Evolutionary conservation across 164 flowering plant species (phyloP).

Genomic region (Piper longum): DNA sequence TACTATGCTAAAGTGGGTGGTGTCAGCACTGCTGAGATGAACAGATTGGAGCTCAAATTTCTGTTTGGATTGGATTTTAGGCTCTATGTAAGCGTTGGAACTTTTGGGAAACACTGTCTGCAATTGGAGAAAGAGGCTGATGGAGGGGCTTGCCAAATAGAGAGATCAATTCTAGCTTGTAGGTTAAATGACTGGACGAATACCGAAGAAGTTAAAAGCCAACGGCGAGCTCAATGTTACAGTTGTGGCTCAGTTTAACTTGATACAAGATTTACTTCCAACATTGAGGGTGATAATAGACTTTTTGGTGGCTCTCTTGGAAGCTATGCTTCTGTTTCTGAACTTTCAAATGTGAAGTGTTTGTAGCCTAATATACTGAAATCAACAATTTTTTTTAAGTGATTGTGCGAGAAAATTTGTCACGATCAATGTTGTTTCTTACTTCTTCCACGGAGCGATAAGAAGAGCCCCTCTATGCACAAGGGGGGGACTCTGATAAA

Average conservation of each 20-base stretch:
- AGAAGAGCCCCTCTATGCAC: too few relatives aligned
- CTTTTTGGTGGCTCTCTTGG: neutral
- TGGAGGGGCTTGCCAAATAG: slow-evolving; percentile 28
- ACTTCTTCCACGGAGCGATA: too few relatives aligned
- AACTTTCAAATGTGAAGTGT: too few relatives aligned
- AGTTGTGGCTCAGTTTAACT: slow-evolving; percentile 11
- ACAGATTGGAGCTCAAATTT: slow-evolving; percentile 71
- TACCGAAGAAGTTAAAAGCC: slow-evolving; percentile 32
- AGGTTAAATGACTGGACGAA: slow-evolving; percentile 38
- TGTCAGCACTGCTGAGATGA: slow-evolving; percentile 60
- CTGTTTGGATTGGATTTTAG: slow-evolving; percentile 63
- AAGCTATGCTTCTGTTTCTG: neutral
- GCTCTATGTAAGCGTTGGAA: slow-evolving; percentile 49
- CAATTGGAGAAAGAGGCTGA: slow-evolving; percentile 40
- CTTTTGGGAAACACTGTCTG: slow-evolving; percentile 39
- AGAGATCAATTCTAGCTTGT: slow-evolving; percentile 37
- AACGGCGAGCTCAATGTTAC: slow-evolving; percentile 5
- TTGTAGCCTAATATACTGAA: too few relatives aligned
- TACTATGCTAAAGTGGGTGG: slow-evolving; percentile 96
- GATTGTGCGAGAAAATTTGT: too few relatives aligned
- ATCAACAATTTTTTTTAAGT: too few relatives aligned
- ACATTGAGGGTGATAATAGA: too few relatives aligned
- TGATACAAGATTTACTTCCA: too few relatives aligned
- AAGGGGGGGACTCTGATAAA: too few relatives aligned
- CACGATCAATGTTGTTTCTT: too few relatives aligned